Evolutionary conservation across 2,329 filamentous ascomycete species (phyloP), one percentile per base, ranked within the genome.

Genomic region (Stagonosporopsis tanaceti): DNA sequence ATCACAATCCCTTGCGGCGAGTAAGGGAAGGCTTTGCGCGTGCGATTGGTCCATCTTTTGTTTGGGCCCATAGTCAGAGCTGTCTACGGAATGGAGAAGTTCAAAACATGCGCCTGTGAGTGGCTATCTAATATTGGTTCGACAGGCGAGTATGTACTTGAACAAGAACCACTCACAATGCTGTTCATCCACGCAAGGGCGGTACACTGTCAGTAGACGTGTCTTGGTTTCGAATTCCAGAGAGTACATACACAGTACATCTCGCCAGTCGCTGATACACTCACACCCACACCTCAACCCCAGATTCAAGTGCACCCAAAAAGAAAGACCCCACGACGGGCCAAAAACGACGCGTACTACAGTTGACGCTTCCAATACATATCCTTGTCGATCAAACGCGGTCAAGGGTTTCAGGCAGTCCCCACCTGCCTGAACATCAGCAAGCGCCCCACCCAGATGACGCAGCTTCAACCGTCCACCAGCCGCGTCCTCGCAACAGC

Each of bases 401-500:
- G 54, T 57, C 54, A 35, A 57, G 27, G 48, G 54, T 57, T 57
- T 57, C 54, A 57, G 45, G 12, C 24, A 50, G 44, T 34, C 37
- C 44, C 44, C 44, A 53, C 48, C 47, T 53, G 48, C 45, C 38
- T 57, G 54, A 57, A 57, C 50, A 41, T 57, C 54, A 48, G 38
- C 42, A 47, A 15, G 14, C 37, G 48, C 32, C 54, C 47, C 54
- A 48, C 54, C 32, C 44, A 25, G 37, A 38, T 53, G 48, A 57
- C 54, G 54, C 48, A 57, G 42, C 48, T 37, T 42, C 44, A 47
- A 7, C 44, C 34, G 27, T 28, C 48, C 34, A 32, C 54, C 48
- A 57, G 54, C 48, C 38, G 54, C 30, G 54, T 50, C 42, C 47
- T 24, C 40, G 50, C 54, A 50, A 57, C 44, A 39, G 12, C 38